A percentile compares a stretch with the other conserved stretches of the same genome.
phyloP scores from a whole-genome alignment of 441 rosid genomes.

The Croton laevigatus region DNA sequence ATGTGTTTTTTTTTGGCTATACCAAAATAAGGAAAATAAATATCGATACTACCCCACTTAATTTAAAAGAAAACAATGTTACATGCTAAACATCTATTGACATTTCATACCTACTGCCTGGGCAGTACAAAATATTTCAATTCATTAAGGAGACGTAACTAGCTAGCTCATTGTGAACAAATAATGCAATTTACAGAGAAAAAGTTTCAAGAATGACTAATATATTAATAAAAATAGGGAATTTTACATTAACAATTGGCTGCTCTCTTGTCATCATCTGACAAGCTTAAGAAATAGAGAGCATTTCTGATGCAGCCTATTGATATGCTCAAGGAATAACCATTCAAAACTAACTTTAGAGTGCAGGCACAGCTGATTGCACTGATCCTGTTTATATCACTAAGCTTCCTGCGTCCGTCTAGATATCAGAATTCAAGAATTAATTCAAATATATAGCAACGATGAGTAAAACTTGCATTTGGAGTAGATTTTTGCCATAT shows the following conservation, averaged over 20 bases:
- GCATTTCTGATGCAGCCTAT: slow-evolving; percentile 13
- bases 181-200: slow-evolving; percentile 37
- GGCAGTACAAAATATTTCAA: background rate
- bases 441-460: background rate
- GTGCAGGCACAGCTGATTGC: background rate
- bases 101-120: no score
- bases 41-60: no score
- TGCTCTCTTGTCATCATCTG: slow-evolving; percentile 19
- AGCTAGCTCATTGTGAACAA: slow-evolving; percentile 24
- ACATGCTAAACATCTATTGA: no score
- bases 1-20: no score
- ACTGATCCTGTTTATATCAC: background rate
- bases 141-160: background rate
- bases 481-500: slow-evolving; percentile 16
- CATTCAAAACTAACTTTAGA: slow-evolving; percentile 12
- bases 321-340: slow-evolving; percentile 16
- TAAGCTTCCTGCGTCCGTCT: slow-evolving; percentile 3
- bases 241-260: slow-evolving; percentile 35
- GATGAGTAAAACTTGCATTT: background rate
- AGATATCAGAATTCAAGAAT: background rate
- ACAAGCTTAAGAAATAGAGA: slow-evolving; percentile 16
- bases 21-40: no score
- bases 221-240: slow-evolving; percentile 5
- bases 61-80: no score
- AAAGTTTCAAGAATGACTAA: slow-evolving; percentile 10